Base-by-base conservation (phyloP, 768 basidiomycete species). In the Mycena belliarum region DNA sequence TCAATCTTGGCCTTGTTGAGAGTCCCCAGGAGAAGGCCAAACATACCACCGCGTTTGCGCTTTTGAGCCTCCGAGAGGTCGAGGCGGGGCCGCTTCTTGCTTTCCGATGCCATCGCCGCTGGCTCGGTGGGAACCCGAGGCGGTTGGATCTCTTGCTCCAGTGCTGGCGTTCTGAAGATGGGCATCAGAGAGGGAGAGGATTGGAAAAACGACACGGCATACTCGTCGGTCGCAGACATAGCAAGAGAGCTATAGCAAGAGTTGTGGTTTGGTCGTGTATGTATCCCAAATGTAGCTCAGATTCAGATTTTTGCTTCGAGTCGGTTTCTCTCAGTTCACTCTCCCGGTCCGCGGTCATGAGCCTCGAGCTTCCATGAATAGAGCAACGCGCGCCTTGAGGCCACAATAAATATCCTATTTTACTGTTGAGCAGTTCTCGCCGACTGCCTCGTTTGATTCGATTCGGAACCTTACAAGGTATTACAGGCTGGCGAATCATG, bases 1-100 rank as follows among this genome's bases (percentile, higher is more conserved):
- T 93, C 91, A 63, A 82, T 86, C 77, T 91, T 92, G 63, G 91
- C 91, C 78, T 89, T 90, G 76, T 87, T 90, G 60, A 93, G 82
- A 63, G 91, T 93, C 50, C 89, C 89, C 55, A 93, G 73, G 63
- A 92, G 77, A 63, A 93, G 78, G 60, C 90, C 91, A 76, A 93
- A 90, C 88, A 92, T 90, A 75, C 82, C 85, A 70, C 91, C 91
- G 67, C 89, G 87, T 75, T 88, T 91, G 67, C 88, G 83, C 71
- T 89, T 88, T 66, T 86, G 79, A 42, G 57, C 69, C 78, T 46
- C 78, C 74, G 57, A 75, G 64, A 92, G 76, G 71, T 91, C 88
- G 61, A 92, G 78, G 66, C 87, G 83, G 59, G 90, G 90, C 57
- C 90, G 84, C 73, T 82, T 88, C 76, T 81, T 85, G 69, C 73